Percentiles rank a stretch among this genome's conserved stretches.
Evolutionary conservation across 208 protist species (phyloP).

Genomic region (Trichomonas vaginalis): DNA sequence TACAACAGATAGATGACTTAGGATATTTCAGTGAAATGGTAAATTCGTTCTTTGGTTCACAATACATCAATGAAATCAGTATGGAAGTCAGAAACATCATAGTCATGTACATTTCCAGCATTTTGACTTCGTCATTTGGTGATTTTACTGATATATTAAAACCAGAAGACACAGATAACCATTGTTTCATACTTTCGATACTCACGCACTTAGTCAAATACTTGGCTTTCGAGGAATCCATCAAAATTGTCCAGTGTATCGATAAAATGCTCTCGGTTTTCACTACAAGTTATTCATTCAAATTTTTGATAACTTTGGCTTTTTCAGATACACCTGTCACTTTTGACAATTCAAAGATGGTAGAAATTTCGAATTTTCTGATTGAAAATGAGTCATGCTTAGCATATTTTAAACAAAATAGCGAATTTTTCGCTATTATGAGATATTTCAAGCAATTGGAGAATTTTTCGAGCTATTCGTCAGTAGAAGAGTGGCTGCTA

Average conservation of each 20-base stretch:
- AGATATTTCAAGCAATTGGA: not conserved
- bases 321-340: not conserved
- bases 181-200: not conserved
- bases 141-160: not conserved
- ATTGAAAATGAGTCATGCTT: not conserved
- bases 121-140: not conserved
- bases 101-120: not conserved
- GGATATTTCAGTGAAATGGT: not conserved
- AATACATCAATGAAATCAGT: not conserved
- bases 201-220: not conserved
- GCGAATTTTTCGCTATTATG: not conserved
- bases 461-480: not conserved
- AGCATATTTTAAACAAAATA: not conserved
- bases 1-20: not conserved
- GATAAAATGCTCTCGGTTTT: not conserved
- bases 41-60: not conserved
- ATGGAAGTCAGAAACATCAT: not conserved
- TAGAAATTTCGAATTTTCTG: not conserved
- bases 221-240: not conserved
- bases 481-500: not conserved
- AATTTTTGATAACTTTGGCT: not conserved
- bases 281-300: not conserved
- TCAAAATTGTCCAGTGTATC: not conserved
- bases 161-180: not conserved
- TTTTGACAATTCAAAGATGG: not conserved